These are phyloP conservation scores for Didymella pinodella DNA, from an alignment of 2,329 filamentous ascomycete species.

Conservation along the genomic window DNA sequence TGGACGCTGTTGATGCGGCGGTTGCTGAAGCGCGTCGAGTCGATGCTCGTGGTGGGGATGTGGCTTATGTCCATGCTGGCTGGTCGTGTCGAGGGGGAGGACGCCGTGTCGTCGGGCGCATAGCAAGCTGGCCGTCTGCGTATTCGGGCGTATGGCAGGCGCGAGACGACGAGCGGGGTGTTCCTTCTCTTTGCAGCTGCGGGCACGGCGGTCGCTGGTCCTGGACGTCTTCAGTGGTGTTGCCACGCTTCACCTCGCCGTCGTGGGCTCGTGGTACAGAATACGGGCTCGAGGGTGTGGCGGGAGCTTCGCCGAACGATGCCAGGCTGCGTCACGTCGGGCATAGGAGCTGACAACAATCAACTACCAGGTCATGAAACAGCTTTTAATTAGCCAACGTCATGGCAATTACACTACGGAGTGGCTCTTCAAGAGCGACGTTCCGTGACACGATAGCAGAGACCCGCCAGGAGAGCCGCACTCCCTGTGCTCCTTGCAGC, in stretches of 20 bases:
- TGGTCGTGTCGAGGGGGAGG: slow-evolving; percentile 7
- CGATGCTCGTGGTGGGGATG: slow-evolving; percentile 33
- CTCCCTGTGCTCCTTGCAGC: slow-evolving; percentile 20
- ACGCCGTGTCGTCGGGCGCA: slow-evolving; percentile 35
- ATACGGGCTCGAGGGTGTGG: slow-evolving; percentile 9
- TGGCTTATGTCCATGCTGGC: slow-evolving; percentile 3
- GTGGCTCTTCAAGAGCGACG: neutral
- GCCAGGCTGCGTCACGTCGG: slow-evolving; percentile 21
- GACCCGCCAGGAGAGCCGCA: slow-evolving; percentile 8
- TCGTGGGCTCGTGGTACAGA: slow-evolving; percentile 2
- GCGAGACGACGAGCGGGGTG: slow-evolving; percentile 28
- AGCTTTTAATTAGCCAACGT: slow-evolving; percentile 23
- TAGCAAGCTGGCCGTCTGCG: slow-evolving; percentile 27
- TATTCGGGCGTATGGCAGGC: slow-evolving; percentile 14
- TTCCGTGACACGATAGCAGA: neutral
- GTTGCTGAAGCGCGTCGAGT: slow-evolving; percentile 42
- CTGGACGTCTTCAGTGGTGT: neutral
- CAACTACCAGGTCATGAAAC: slow-evolving; percentile 21
- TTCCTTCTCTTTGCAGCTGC: slow-evolving; percentile 27
- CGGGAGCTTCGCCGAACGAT: slow-evolving; percentile 15
- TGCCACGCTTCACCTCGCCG: slow-evolving; percentile 4
- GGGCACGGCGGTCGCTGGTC: neutral
- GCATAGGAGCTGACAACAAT: slow-evolving; percentile 17
- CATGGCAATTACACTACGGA: slow-evolving; percentile 20
- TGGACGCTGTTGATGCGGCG: slow-evolving; percentile 55